Evolutionary conservation across 148 eudicot genomes (phyloP).

Genomic region (Linanthus parryae): DNA sequence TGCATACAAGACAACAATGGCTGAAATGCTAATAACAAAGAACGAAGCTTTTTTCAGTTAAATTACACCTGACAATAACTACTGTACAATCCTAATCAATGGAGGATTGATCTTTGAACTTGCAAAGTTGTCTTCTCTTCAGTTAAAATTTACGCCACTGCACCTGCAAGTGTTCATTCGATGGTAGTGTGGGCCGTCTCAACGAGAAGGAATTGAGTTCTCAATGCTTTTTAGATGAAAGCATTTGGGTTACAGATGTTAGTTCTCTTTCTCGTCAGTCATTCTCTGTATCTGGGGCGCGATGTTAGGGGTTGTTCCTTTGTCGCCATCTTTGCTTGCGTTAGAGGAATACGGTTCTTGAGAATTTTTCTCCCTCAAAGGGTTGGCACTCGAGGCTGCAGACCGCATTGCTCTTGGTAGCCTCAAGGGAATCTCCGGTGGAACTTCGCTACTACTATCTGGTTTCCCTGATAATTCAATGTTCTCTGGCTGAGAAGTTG

Average conservation of each 20-base stretch:
- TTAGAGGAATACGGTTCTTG: slow-evolving; percentile 33
- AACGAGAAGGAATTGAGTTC: too few relatives aligned
- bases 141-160: not conserved
- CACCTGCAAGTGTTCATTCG: not conserved
- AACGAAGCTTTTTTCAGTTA: too few relatives aligned
- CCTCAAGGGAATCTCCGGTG: slow-evolving; percentile 37
- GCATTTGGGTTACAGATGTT: too few relatives aligned
- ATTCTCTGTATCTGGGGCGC: slow-evolving; percentile 26
- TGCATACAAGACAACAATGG: too few relatives aligned
- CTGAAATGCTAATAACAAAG: too few relatives aligned
- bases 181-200: too few relatives aligned
- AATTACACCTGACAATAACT: too few relatives aligned
- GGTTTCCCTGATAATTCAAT: slow-evolving; percentile 23
- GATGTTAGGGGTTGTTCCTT: slow-evolving; percentile 36
- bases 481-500: slow-evolving; percentile 31
- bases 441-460: slow-evolving; percentile 25
- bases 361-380: slow-evolving; percentile 45
- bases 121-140: too few relatives aligned
- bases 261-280: slow-evolving; percentile 49
- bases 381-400: slow-evolving; percentile 37
- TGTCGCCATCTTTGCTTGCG: slow-evolving; percentile 23
- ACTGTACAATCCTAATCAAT: not conserved
- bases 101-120: not conserved
- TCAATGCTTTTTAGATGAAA: too few relatives aligned
- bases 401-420: too few relatives aligned